Conservation (phyloP, 1,139 yeast genomes). For the Geotrichum siamense region DNA sequence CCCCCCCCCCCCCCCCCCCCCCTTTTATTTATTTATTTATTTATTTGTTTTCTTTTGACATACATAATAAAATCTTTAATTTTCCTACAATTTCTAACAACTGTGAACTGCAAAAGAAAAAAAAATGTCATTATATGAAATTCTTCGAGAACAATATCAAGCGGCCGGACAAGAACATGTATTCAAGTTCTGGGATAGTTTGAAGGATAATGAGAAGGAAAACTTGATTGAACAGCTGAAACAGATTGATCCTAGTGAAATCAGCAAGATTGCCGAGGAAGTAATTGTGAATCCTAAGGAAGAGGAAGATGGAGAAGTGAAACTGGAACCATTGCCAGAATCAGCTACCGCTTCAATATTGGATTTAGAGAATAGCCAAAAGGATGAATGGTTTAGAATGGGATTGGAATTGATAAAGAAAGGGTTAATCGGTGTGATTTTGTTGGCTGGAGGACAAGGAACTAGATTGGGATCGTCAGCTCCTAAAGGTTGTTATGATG, state of each 20-base stretch:
- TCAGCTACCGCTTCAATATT: conserved; percentile 34
- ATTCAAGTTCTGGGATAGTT: conserved; percentile 35
- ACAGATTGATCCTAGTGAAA: conserved; percentile 33
- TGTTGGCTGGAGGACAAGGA: conserved; percentile 99
- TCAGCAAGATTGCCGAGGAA: conserved; percentile 29
- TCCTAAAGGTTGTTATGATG: conserved; percentile 93
- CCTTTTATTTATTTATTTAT: neutral
- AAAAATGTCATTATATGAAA: conserved; percentile 1
- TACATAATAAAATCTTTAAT: neutral
- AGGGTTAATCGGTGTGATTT: conserved; percentile 77
- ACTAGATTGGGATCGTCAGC: conserved; percentile 80
- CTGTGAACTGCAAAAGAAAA: neutral
- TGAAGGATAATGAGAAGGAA: conserved; percentile 27
- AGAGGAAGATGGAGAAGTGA: conserved; percentile 12
- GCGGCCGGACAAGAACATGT: conserved; percentile 41
- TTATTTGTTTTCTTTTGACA: no score
- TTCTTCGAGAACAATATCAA: conserved; percentile 27
- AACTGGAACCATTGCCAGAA: conserved; percentile 34
- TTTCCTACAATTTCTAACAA: neutral
- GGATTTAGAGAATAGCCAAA: conserved; percentile 21
- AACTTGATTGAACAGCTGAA: conserved; percentile 32
- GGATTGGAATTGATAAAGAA: conserved; percentile 66
- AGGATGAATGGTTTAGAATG: conserved; percentile 42
- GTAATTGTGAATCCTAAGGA: conserved; percentile 21
- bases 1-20: neutral